Base-by-base conservation (phyloP, 306 rosid genomes). In the Hippophae rhamnoides region DNA sequence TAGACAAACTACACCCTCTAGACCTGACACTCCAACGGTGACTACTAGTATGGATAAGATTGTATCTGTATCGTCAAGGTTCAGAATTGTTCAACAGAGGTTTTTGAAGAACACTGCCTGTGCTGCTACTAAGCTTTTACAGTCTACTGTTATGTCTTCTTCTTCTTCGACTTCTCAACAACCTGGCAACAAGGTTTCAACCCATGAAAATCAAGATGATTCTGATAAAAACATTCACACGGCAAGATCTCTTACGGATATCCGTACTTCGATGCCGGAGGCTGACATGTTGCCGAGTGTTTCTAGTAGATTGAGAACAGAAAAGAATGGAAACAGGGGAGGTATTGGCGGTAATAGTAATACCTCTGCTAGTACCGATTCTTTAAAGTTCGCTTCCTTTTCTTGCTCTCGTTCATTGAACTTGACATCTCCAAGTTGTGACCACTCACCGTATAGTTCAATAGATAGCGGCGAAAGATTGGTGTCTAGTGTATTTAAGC, bases 51-150 rank as follows among this genome's bases (percentile, higher is more conserved):
- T 68, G 40, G 78, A 74, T 56, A 56, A 63, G 67, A 68, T 55
- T 5, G 47, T 68, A 54, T 31, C 38, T 31, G 6, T 54, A 0
- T 55, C 87, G n/a, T 78, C 86, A 3, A 83, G 96, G 69, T 72
- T 57, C 58, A 79, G 86, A 47, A 72, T 70, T 44, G 60, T 60
- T 6, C 85, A 66, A 1, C 86, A 74, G 8, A 51, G 79, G 26
- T 54, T 76, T 44, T 46, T 61, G 68, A 72, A 48, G 41, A 43
- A 55, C 23, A 75, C 66, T 52, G 42, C 81, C 60, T 64, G 89
- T 0, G 81, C 87, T 27, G 94, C 94, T 23, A 38, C 82, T 5
- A 88, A 81, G 72, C 79, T 83, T 47, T 60, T 89, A 64, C 88
- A 82, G 50, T 78, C 85, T 0, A 82, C 78, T 57, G 86, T 81